phyloP scores from a whole-genome alignment of 129 eudicot genomes.

The Pseudognaphalium luteoalbum region DNA sequence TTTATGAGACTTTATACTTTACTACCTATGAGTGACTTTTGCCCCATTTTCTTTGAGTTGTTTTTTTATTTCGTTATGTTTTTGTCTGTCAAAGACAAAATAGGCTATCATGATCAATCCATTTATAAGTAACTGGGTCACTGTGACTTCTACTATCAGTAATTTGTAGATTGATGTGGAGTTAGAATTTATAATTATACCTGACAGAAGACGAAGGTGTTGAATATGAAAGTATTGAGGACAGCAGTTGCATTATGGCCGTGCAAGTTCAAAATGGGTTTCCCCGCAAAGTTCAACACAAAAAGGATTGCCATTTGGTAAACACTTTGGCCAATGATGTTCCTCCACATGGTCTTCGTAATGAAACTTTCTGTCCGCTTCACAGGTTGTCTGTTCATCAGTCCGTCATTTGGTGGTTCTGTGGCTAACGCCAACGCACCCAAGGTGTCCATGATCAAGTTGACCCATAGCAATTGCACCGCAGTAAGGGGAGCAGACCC shows the following conservation, averaged over 20 bases:
- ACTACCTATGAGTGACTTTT: not conserved
- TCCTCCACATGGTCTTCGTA: conserved; percentile 21
- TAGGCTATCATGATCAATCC: not conserved
- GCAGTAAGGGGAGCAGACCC: conserved; percentile 19
- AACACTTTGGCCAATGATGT: conserved; percentile 21
- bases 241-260: conserved; percentile 12
- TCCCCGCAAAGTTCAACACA: conserved; percentile 14
- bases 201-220: conserved; percentile 26
- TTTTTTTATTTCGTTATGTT: not conserved
- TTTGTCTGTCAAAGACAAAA: not conserved
- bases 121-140: not conserved
- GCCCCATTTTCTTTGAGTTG: not conserved
- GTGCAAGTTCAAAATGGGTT: conserved; percentile 7
- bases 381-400: conserved; percentile 11
- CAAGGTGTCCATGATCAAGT: conserved; percentile 24
- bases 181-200: not conserved
- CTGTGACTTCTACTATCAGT: not conserved
- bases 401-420: conserved; percentile 21
- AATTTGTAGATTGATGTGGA: not conserved
- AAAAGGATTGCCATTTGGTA: conserved; percentile 25
- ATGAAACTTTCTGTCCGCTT: conserved; percentile 16
- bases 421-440: conserved; percentile 21
- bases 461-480: conserved; percentile 24
- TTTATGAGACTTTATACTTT: not conserved
- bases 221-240: conserved; percentile 25